Evolutionary conservation across 768 basidiomycete genomes (phyloP).

Genomic region (Pseudohyphozyma bogoriensis): DNA sequence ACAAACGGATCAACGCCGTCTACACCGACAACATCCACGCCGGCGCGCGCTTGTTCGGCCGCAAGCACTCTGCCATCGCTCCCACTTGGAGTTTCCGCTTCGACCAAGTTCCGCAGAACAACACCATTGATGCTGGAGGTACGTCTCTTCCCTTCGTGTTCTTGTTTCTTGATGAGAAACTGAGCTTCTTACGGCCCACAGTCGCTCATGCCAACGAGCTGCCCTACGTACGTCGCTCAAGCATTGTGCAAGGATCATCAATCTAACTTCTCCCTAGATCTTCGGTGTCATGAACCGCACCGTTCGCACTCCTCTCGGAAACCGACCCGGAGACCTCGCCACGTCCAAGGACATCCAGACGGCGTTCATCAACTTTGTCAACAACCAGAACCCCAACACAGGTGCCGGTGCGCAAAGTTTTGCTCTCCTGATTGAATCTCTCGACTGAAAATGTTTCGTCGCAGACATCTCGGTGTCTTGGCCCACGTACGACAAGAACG

Average conservation of each 20-base stretch:
- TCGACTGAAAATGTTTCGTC: no score
- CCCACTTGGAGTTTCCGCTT: conserved; percentile 3
- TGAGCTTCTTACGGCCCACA: no score
- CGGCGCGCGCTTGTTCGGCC: conserved; percentile 5
- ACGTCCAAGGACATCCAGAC: background rate
- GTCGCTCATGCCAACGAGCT: conserved; percentile 10
- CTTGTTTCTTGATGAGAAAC: no score
- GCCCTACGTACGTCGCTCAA: conserved; percentile 2
- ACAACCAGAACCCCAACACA: no score
- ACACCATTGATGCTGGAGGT: conserved; percentile 11
- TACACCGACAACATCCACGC: conserved; percentile 8
- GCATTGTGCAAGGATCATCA: background rate
- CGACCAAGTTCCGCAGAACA: conserved; percentile 16
- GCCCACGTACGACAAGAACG: background rate
- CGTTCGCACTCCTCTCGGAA: conserved; percentile 1
- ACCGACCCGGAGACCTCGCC: conserved; percentile 1
- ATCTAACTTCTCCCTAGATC: background rate
- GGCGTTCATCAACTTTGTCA: conserved; percentile 17
- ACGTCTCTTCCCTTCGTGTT: no score
- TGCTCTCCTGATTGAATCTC: no score
- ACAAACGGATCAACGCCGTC: conserved; percentile 7
- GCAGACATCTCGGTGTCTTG: no score
- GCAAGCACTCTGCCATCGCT: background rate
- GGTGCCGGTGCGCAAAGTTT: no score
- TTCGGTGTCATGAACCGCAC: conserved; percentile 10